Percentiles rank a stretch among this genome's conserved stretches.
These are phyloP conservation scores for Seiridium unicorne DNA, from an alignment of 2,329 filamentous ascomycete genomes.

Conservation along the genomic window DNA sequence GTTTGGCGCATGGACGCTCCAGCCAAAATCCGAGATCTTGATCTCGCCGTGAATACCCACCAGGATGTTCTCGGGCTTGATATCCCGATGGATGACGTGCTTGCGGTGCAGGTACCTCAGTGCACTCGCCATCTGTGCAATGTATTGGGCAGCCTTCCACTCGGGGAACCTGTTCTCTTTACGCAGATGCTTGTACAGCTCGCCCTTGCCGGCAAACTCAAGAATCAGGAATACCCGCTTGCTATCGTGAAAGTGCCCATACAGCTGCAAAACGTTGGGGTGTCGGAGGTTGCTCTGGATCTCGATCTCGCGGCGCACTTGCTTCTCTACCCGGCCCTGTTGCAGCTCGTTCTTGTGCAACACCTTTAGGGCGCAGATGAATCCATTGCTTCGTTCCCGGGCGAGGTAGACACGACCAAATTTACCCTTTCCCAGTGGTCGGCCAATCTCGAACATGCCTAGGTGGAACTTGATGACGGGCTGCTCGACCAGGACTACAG, in stretches of 20 bases:
- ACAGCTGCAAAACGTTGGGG: constrained; percentile 80
- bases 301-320: constrained; percentile 84
- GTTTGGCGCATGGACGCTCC: constrained; percentile 97
- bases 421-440: constrained; percentile 82
- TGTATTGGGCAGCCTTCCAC: constrained; percentile 82
- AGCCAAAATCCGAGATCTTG: constrained; percentile 97
- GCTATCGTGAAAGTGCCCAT: constrained; percentile 85
- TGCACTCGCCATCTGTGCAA: constrained; percentile 88
- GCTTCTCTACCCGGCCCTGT: constrained; percentile 77
- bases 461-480: constrained; percentile 70
- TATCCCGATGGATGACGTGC: constrained; percentile 95
- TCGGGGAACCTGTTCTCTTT: constrained; percentile 79
- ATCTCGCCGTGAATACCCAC: constrained; percentile 96
- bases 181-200: constrained; percentile 83
- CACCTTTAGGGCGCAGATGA: constrained; percentile 84
- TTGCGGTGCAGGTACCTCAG: constrained; percentile 92
- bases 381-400: constrained; percentile 73
- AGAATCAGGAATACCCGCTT: constrained; percentile 86
- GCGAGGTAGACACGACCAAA: constrained; percentile 85
- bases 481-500: constrained; percentile 54
- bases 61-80: constrained; percentile 97
- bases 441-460: constrained; percentile 91
- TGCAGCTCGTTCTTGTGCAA: constrained; percentile 82
- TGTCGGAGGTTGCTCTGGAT: constrained; percentile 86
- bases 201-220: constrained; percentile 82